phyloP scores from a whole-genome alignment of 495 filamentous ascomycete species.

The Tuber microsphaerosporum region DNA sequence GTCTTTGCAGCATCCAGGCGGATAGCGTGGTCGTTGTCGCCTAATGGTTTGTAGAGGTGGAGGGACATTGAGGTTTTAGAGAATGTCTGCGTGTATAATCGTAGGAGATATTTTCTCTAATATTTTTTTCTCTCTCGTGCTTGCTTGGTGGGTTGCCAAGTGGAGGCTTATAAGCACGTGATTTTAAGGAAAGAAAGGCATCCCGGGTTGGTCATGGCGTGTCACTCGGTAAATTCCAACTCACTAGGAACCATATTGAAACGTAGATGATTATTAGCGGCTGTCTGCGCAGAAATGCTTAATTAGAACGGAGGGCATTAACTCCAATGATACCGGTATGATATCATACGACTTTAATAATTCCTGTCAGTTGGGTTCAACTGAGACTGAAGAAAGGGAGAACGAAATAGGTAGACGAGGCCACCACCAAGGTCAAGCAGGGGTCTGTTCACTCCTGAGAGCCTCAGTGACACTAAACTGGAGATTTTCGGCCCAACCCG shows the following conservation, averaged over 20 bases:
- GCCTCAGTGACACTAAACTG: too few species aligned
- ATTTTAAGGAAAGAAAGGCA: background rate
- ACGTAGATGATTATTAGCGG: background rate
- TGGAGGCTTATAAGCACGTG: background rate
- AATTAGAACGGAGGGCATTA: background rate
- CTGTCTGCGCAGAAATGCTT: background rate
- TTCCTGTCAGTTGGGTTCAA: background rate
- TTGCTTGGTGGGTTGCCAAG: background rate
- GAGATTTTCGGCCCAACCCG: too few species aligned
- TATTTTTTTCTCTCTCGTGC: background rate
- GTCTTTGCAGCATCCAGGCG: constrained; percentile 45
- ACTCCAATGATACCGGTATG: background rate
- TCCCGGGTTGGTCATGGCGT: background rate
- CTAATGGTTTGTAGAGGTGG: constrained; percentile 41
- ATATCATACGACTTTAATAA: background rate
- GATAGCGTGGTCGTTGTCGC: constrained; percentile 43
- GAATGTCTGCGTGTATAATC: background rate
- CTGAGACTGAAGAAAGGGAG: background rate
- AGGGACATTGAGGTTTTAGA: constrained; percentile 31
- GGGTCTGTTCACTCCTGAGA: background rate
- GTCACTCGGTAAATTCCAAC: background rate
- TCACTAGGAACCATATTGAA: background rate
- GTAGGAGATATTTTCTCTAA: background rate
- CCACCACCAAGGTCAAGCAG: background rate
- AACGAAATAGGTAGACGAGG: background rate